Evolutionary conservation across 495 filamentous ascomycete species (phyloP), one percentile per base, ranked within the genome.

Genomic region (Aspergillus homomorphus): DNA sequence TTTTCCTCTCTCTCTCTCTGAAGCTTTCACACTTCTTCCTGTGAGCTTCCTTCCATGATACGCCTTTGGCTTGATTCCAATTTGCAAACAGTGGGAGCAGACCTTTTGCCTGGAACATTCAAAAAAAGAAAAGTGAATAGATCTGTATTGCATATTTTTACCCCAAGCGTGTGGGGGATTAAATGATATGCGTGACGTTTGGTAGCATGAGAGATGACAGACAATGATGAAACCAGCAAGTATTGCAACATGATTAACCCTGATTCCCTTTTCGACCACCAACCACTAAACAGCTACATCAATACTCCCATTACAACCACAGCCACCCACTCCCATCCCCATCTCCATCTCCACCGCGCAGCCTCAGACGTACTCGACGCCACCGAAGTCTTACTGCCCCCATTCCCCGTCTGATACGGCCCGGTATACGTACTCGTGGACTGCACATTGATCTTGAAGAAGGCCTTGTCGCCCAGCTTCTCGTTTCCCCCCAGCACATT

Each of bases 401-500:
- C 24, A 45, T 50, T 42, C 58, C 24, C 52, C 8, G 68, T 60
- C 26, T 62, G 24, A 3, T 43, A 60, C 20, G 64, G 59, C 16
- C 61, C 51, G 4, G 60, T 58, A 18, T 65, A 64, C 23, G 54
- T 60, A 30, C 53, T 60, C n/a, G 51, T 33, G 48, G 70, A 65
- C 62, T 66, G 56, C 28, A 79, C 76, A 66, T 79, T 79, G 58
- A 69, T 45, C 51, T 59, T 66, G 61, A 76, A 77, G 60, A 73
- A 73, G 42, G 58, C 66, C 30, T 63, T 59, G 63, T 86, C 84
- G 51, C 78, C 87, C 56, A 43, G 5, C n/a, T 21, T 24, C 48
- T 45, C 41, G 28, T 26, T 51, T 10, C 73, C 63, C 0, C 88
- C 89, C 1, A 80, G 67, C 0, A 93, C 78, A 69, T 96, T 95